A percentile compares a stretch with the other conserved stretches of the same genome.
These are phyloP conservation scores for Pythium monospermum DNA, from an alignment of 352 stramenopile species.

Conservation along the genomic window DNA sequence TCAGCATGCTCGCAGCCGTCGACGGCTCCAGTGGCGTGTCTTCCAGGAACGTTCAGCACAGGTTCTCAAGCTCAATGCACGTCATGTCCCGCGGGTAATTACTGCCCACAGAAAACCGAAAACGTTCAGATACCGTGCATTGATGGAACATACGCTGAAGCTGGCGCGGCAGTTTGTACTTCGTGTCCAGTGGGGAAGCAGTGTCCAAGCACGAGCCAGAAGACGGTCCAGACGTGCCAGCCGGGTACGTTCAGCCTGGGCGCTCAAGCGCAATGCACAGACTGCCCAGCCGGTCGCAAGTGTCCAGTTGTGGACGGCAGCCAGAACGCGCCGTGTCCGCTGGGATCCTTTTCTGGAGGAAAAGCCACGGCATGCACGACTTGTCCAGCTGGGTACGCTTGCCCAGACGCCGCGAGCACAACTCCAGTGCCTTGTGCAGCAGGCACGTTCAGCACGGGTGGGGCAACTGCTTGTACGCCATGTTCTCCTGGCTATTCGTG, in stretches of 20 bases:
- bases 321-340: slow-evolving; percentile 36
- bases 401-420: slow-evolving; percentile 31
- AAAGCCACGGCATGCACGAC: slow-evolving; percentile 44
- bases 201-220: slow-evolving; percentile 41
- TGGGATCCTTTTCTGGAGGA: slow-evolving; percentile 36
- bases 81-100: slow-evolving; percentile 45
- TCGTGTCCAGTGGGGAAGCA: slow-evolving; percentile 52
- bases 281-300: slow-evolving; percentile 43
- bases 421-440: slow-evolving; percentile 32
- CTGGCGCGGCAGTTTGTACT: slow-evolving; percentile 38
- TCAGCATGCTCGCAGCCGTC: slow-evolving; percentile 28
- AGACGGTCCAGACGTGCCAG: slow-evolving; percentile 34
- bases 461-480: slow-evolving; percentile 40
- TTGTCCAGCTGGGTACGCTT: slow-evolving; percentile 60
- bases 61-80: slow-evolving; percentile 46
- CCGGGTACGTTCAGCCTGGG: slow-evolving; percentile 61
- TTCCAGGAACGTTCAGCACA: slow-evolving; percentile 45
- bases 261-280: slow-evolving; percentile 39
- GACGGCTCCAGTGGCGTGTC: slow-evolving; percentile 31
- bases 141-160: slow-evolving; percentile 42
- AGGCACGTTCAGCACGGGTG: slow-evolving; percentile 59
- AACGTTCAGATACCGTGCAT: slow-evolving; percentile 41
- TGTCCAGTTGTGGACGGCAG: slow-evolving; percentile 47
- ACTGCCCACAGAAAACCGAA: slow-evolving; percentile 45
- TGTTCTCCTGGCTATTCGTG: slow-evolving; percentile 77